These are phyloP conservation scores for Wallacemonas sp. DNA, from an alignment of 208 protist species.

Conservation along the genomic window DNA sequence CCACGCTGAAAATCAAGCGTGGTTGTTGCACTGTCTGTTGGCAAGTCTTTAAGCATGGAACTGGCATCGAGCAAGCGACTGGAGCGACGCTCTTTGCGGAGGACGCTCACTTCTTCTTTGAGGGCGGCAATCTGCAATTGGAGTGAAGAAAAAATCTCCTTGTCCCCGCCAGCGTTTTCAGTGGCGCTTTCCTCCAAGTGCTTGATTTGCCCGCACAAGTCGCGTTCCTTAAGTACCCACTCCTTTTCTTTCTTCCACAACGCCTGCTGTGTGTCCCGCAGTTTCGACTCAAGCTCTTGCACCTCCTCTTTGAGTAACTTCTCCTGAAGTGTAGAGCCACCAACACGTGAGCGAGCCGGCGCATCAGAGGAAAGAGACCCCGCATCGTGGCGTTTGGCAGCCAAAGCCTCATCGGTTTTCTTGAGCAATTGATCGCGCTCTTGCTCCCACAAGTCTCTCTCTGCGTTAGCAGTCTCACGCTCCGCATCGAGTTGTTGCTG, in stretches of 20 bases:
- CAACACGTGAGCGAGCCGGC: background rate
- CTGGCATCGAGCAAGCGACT: background rate
- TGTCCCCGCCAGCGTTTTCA: conserved; percentile 25
- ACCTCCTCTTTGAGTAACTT: conserved; percentile 70
- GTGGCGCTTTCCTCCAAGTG: conserved; percentile 19
- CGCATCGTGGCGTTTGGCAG: background rate
- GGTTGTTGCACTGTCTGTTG: background rate
- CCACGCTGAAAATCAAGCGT: background rate
- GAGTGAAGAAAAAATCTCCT: conserved; percentile 57
- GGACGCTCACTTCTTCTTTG: conserved; percentile 30
- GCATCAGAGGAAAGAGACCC: background rate
- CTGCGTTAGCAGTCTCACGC: conserved; percentile 28
- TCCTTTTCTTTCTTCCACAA: conserved; percentile 66
- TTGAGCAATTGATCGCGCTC: conserved; percentile 34
- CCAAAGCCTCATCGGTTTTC: conserved; percentile 22
- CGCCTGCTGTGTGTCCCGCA: conserved; percentile 50
- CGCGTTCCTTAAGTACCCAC: conserved; percentile 40
- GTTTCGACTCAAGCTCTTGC: conserved; percentile 59
- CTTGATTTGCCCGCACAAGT: conserved; percentile 35
- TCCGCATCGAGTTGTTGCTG: conserved; percentile 33
- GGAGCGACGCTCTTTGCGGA: background rate
- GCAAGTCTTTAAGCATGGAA: background rate
- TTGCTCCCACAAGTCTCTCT: conserved; percentile 47
- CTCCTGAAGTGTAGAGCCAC: conserved; percentile 31
- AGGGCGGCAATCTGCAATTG: conserved; percentile 58